phyloP scores from a whole-genome alignment of 2,329 filamentous ascomycete genomes.

The Didymella pinodella region DNA sequence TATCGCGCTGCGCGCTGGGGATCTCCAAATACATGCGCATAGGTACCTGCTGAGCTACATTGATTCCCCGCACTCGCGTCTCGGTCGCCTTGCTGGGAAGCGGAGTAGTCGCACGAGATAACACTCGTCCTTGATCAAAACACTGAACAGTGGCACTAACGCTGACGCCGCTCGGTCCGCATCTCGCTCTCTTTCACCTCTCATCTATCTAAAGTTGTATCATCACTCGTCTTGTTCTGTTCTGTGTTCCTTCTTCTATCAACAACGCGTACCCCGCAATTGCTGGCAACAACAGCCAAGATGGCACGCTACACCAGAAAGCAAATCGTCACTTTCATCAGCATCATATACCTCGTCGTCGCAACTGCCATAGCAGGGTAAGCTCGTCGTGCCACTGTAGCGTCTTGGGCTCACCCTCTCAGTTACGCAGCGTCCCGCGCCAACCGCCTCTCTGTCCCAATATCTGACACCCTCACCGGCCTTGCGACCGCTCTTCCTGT shows the following conservation, averaged over 20 bases:
- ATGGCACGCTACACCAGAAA: constrained; percentile 50
- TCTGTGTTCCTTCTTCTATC: neutral
- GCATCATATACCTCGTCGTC: constrained; percentile 52
- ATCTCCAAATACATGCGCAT: constrained; percentile 12
- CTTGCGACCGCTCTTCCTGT: constrained; percentile 54
- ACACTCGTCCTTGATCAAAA: constrained; percentile 9
- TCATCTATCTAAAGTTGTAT: neutral
- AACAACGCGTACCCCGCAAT: constrained; percentile 15
- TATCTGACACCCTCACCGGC: constrained; percentile 52
- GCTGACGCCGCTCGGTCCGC: neutral
- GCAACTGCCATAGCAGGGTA: constrained; percentile 53
- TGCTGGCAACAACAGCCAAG: constrained; percentile 9
- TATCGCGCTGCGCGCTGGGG: constrained; percentile 14
- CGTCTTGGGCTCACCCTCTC: constrained; percentile 19
- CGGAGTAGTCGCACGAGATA: constrained; percentile 17
- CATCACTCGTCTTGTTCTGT: neutral
- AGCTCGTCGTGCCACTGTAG: constrained; percentile 1
- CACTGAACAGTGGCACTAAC: constrained; percentile 5
- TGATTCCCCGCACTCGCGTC: constrained; percentile 12
- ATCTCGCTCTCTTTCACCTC: neutral
- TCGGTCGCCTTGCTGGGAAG: constrained; percentile 11
- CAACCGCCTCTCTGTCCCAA: constrained; percentile 52
- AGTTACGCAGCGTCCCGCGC: constrained; percentile 45
- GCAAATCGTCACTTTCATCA: constrained; percentile 51
- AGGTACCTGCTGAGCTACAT: constrained; percentile 16